Evolutionary conservation across 495 filamentous ascomycete genomes (phyloP).

Genomic region (Usnea hakonensis): DNA sequence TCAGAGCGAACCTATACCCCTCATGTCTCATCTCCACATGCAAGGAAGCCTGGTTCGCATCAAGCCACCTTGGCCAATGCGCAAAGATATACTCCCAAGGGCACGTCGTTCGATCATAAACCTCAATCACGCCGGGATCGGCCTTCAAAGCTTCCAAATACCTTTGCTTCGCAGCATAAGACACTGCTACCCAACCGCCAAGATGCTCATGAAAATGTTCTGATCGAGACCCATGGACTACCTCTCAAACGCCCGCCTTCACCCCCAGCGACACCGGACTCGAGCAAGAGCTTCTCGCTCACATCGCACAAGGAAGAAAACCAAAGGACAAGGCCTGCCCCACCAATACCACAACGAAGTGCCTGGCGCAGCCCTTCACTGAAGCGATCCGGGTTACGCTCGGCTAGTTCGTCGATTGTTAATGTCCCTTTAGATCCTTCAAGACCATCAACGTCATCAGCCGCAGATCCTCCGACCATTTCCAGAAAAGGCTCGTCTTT

Average conservation of each 20-base stretch:
- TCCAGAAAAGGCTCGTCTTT: background rate
- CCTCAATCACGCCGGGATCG: background rate
- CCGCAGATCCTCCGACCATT: background rate
- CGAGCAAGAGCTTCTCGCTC: conserved; percentile 1
- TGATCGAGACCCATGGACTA: background rate
- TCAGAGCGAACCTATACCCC: background rate
- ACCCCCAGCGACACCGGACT: conserved; percentile 12
- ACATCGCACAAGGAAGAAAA: background rate
- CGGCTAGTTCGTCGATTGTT: background rate
- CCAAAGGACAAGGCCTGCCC: background rate
- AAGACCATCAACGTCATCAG: background rate
- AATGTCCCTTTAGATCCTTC: background rate
- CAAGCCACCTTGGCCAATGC: background rate
- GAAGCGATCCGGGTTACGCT: background rate
- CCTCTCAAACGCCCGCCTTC: conserved; percentile 2
- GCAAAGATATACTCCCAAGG: conserved; percentile 5
- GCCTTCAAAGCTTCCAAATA: background rate
- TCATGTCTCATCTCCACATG: background rate
- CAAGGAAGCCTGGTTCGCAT: background rate
- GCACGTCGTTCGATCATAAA: background rate
- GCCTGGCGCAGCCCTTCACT: background rate
- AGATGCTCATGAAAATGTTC: background rate
- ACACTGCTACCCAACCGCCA: background rate
- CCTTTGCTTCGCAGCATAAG: background rate
- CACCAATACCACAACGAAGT: conserved; percentile 6